phyloP scores from a whole-genome alignment of 2,329 filamentous ascomycete genomes.

The Penicillium glabrum region DNA sequence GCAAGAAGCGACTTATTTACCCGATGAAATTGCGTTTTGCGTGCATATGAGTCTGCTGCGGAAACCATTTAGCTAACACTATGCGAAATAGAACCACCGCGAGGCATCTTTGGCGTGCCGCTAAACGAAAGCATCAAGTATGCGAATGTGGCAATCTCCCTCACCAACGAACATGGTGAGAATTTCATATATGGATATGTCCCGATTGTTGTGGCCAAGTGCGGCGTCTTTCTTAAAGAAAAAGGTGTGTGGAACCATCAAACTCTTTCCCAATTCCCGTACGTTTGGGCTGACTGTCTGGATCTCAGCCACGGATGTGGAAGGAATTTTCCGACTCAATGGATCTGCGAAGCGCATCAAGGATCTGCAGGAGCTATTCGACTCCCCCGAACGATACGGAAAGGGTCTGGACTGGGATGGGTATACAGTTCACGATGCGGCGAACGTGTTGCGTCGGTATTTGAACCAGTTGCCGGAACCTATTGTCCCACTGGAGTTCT shows the following conservation, averaged over 20 bases:
- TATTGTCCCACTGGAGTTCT: conserved; percentile 91
- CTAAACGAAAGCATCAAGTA: conserved; percentile 94
- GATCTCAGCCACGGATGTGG: conserved; percentile 77
- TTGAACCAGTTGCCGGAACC: conserved; percentile 95
- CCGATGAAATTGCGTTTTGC: neutral
- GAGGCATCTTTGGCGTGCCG: conserved; percentile 91
- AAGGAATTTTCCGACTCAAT: conserved; percentile 94
- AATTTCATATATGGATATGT: conserved; percentile 99
- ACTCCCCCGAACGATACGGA: conserved; percentile 91
- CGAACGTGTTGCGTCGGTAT: conserved; percentile 92
- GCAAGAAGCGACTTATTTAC: neutral
- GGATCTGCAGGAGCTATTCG: conserved; percentile 86
- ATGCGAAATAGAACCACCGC: conserved; percentile 39
- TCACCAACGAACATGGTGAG: conserved; percentile 86
- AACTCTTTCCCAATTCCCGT: neutral
- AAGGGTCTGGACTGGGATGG: conserved; percentile 97
- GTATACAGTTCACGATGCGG: conserved; percentile 97
- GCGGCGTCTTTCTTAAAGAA: conserved; percentile 94
- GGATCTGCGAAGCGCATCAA: conserved; percentile 98
- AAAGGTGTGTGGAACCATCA: conserved; percentile 68
- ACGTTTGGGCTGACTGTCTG: conserved; percentile 23
- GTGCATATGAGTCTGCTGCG: neutral
- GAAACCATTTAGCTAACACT: conserved; percentile 9
- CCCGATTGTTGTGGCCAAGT: conserved; percentile 97
- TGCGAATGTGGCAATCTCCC: conserved; percentile 95